Evolutionary conservation across 768 basidiomycete genomes (phyloP).

Genomic region (Flagelloscypha sp.): DNA sequence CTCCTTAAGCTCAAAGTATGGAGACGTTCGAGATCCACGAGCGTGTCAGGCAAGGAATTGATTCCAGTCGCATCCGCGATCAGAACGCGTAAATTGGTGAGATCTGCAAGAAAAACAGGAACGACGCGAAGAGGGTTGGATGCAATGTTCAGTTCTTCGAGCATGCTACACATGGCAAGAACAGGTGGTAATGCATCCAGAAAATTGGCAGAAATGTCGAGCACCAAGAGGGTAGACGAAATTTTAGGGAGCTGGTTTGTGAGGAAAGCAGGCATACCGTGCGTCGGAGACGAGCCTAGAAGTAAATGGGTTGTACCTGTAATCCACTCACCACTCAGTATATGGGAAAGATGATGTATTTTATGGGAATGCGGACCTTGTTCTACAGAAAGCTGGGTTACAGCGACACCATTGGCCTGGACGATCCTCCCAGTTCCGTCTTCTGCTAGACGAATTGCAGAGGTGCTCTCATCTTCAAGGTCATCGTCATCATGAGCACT

Average conservation of each 20-base stretch:
- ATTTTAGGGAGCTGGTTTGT: constrained; percentile 64
- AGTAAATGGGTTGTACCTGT: constrained; percentile 91
- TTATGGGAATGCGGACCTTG: constrained; percentile 45
- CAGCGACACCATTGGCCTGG: constrained; percentile 53
- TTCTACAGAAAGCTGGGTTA: constrained; percentile 55
- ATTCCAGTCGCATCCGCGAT: constrained; percentile 91
- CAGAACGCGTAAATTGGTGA: constrained; percentile 74
- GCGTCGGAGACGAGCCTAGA: constrained; percentile 71
- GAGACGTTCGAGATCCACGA: constrained; percentile 67
- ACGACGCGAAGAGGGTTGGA: constrained; percentile 87
- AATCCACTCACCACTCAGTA: neutral
- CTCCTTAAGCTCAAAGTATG: constrained; percentile 85
- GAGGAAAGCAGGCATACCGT: constrained; percentile 70
- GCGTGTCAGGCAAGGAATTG: constrained; percentile 61
- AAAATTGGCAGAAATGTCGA: constrained; percentile 89
- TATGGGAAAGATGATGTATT: constrained; percentile 4
- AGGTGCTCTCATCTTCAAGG: constrained; percentile 61
- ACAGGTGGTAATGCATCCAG: constrained; percentile 76
- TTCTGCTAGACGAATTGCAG: constrained; percentile 71
- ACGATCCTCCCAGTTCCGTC: constrained; percentile 82
- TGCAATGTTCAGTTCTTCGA: constrained; percentile 92
- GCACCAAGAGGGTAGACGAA: constrained; percentile 69
- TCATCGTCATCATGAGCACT: constrained; percentile 42
- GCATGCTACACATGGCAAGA: constrained; percentile 66
- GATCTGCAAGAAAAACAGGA: constrained; percentile 78